phyloP scores from a whole-genome alignment of 495 filamentous ascomycete genomes.

The Pyrenopolyporus hunteri region DNA sequence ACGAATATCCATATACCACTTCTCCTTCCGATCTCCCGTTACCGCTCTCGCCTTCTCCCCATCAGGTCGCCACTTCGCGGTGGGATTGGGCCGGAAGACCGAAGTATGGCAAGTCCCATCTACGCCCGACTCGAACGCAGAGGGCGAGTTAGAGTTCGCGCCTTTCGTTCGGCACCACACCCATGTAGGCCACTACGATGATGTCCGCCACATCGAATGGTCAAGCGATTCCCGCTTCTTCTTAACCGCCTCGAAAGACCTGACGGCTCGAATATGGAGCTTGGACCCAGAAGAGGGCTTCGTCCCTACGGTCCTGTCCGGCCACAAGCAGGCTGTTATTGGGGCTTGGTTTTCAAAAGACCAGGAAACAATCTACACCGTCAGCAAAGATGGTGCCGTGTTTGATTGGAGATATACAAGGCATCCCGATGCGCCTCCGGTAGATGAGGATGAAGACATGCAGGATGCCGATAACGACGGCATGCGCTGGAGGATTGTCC shows the following conservation, averaged over 20 bases:
- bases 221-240: conserved; percentile 95
- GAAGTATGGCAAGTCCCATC: conserved; percentile 96
- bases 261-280: conserved; percentile 95
- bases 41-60: conserved; percentile 90
- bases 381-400: conserved; percentile 63
- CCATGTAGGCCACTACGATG: conserved; percentile 87
- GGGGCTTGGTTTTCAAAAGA: conserved; percentile 92
- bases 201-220: conserved; percentile 85
- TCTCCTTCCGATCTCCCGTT: conserved; percentile 85
- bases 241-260: conserved; percentile 85
- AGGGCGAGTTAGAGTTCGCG: conserved; percentile 91
- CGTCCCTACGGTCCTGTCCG: conserved; percentile 83
- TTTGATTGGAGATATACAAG: conserved; percentile 71
- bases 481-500: conserved; percentile 81
- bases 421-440: conserved; percentile 56
- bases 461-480: conserved; percentile 61
- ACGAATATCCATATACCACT: conserved; percentile 85
- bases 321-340: conserved; percentile 84
- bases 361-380: conserved; percentile 72
- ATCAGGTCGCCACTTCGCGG: conserved; percentile 87
- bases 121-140: conserved; percentile 73
- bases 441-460: conserved; percentile 64
- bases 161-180: conserved; percentile 89
- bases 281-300: conserved; percentile 86
- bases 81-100: conserved; percentile 79